Percentiles rank a stretch among this genome's conserved stretches.
phyloP scores from a whole-genome alignment of 176 grass and related monocot species.

The Luzula sylvatica region DNA sequence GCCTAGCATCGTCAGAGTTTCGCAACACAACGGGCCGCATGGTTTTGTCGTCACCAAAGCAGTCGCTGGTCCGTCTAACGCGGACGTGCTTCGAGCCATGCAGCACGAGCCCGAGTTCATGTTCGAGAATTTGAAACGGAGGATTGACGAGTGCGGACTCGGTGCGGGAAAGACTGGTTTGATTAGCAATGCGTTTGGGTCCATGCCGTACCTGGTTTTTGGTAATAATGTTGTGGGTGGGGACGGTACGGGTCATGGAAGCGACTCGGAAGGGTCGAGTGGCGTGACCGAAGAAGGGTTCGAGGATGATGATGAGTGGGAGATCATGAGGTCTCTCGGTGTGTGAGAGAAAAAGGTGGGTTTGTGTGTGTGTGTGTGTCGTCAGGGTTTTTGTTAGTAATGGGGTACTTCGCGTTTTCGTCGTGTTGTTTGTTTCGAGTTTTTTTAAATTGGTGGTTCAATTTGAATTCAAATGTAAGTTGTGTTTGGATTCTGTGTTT shows the following conservation, averaged over 20 bases:
- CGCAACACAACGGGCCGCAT: constrained; percentile 72
- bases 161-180: constrained; percentile 15
- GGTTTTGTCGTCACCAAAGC: constrained; percentile 81
- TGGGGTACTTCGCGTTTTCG: constrained; percentile 43
- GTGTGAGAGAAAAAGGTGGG: constrained; percentile 31
- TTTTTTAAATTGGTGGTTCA: constrained; percentile 30
- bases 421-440: constrained; percentile 29
- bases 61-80: constrained; percentile 50
- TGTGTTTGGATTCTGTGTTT: constrained; percentile 18
- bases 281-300: constrained; percentile 27
- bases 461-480: constrained; percentile 21
- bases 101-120: constrained; percentile 94
- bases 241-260: constrained; percentile 41
- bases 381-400: constrained; percentile 37
- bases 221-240: constrained; percentile 13
- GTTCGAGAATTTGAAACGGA: constrained; percentile 66
- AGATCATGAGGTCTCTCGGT: constrained; percentile 72
- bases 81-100: constrained; percentile 82
- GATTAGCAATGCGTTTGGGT: constrained; percentile 41
- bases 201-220: constrained; percentile 75
- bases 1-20: constrained; percentile 81
- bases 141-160: constrained; percentile 29
- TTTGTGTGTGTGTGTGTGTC: constrained; percentile 10
- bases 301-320: constrained; percentile 71
- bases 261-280: constrained; percentile 45